Evolutionary conservation across 495 filamentous ascomycete species (phyloP), one percentile per base, ranked within the genome.

Genomic region (Pyrenula massariospora): DNA sequence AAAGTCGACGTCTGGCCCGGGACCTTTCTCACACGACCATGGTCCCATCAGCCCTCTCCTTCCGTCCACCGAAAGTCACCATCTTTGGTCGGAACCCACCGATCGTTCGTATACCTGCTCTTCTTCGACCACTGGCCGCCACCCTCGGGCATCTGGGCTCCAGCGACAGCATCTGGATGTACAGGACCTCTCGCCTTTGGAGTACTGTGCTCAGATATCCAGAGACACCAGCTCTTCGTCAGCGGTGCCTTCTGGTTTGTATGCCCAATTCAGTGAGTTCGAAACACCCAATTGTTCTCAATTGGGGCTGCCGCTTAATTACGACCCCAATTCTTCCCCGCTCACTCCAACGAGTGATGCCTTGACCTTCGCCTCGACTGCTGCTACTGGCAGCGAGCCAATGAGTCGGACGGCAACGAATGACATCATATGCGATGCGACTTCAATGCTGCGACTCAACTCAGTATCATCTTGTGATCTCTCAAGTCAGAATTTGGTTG

Each of bases 101-200:
- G 31, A 42, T 42, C 31, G 31, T 42, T 8, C 31, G 15, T 42
- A 42, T 15, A 42, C 31, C 31, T 42, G 31, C 31, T 42, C 31
- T 15, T 42, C 31, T 15, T 42, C 31, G 31, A 42, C 31, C 31
- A 15, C 31, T 42, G 31, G 31, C 31, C 31, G 31, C 31, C 31
- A 15, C 15, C 15, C 31, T 42, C 31, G 31, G 31, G 31, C 31
- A 42, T 42, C 31, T 42, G 31, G 31, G 31, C 31, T 42, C 31
- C 31, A 5, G 5, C 31, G 15, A 42, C 31, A 42, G 15, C 15
- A 42, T 42, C 31, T 42, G 31, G 31, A 42, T 15, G 31, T 42
- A 15, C 50, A 52, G 50, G 50, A 52, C 50, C 50, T 52, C 19
- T 52, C 50, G 50, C 50, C 50, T 24, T 52, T 24, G n/a, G 50